Base-by-base conservation (phyloP, 192 early-diverging fungal species). In the Pilobolus umbonatus region DNA sequence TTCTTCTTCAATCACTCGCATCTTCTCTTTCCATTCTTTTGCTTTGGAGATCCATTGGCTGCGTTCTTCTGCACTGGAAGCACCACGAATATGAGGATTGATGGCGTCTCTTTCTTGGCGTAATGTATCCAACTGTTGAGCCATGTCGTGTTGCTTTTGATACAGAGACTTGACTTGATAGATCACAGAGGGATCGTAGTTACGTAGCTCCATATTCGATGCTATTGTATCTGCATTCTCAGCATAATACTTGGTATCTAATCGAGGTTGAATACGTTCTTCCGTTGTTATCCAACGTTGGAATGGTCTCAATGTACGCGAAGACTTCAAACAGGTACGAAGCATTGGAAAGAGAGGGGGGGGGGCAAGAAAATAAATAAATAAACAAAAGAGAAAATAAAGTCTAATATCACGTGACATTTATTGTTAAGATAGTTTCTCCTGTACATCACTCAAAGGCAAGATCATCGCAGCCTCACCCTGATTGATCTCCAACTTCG, bases 401-500 rank as follows among this genome's bases (percentile, higher is more conserved):
- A n/a, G n/a, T n/a, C n/a, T n/a, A n/a, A n/a, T n/a, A n/a, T n/a
- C n/a, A n/a, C n/a, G n/a, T n/a, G n/a, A n/a, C n/a, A n/a, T n/a
- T n/a, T n/a, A n/a, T n/a, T n/a, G n/a, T n/a, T n/a, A n/a, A n/a
- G n/a, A n/a, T n/a, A n/a, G n/a, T n/a, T n/a, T n/a, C n/a, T n/a
- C n/a, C n/a, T n/a, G n/a, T n/a, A n/a, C n/a, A n/a, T n/a, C n/a
- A n/a, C n/a, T n/a, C n/a, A n/a, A n/a, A n/a, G n/a, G n/a, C n/a
- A n/a, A n/a, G n/a, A n/a, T n/a, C n/a, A n/a, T n/a, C n/a, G n/a
- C n/a, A n/a, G 34, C 64, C 39, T 77, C 75, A 11, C 66, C 64
- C 42, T 47, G 63, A 6, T 78, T 80, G 1, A 85, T 77, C 31
- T 90, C 81, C 50, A 68, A 56, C 70, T 87, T 88, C 22, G 93